Evolutionary conservation across 2,329 filamentous ascomycete species (phyloP), one percentile per base, ranked within the genome.

Genomic region (Botrytis galanthina): DNA sequence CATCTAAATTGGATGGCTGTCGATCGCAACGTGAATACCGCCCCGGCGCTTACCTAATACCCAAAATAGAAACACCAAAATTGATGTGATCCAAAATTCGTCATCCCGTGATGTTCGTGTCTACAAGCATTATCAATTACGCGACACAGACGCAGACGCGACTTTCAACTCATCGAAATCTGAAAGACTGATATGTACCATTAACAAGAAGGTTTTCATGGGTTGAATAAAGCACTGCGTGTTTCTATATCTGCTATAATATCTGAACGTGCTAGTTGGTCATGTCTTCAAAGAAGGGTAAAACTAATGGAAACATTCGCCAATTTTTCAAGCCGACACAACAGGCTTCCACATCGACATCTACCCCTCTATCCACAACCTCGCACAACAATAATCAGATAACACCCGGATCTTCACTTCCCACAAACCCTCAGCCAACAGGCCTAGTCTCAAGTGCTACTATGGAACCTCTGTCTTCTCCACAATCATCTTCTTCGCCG

Each of bases 101-200:
- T 29, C 26, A 68, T 68, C 66, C 66, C 66, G 66, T 68, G 66
- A 68, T 68, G n/a, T 57, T 57, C 66, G 66, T 57, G 66, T 68
- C 66, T 68, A 37, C 66, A 57, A 68, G 66, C 66, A 68, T 68
- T 42, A 39, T 54, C 46, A 9, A 22, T 57, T 32, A 68, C 66
- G 66, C 66, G 66, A 57, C 66, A n/a, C 16, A 32, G 37, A 68
- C 66, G 66, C 16, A 32, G 37, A 68, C 66, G 66, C 66, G 48
- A 68, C 66, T 68, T 57, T 42, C 35, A 12, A 32, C n/a, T 54
- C 39, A 29, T 54, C 14, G 16, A 54, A 7, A 14, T 29, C 26
- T 22, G 32, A 16, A 22, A 68, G 48, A 16, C 12, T 42, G 48
- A 26, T 44, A 14, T 22, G 37, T 20, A 26, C 35, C 8, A 26